Base-by-base conservation (phyloP, 371 early-diverging fungal species). In the Apophysomyces ossiformis region DNA sequence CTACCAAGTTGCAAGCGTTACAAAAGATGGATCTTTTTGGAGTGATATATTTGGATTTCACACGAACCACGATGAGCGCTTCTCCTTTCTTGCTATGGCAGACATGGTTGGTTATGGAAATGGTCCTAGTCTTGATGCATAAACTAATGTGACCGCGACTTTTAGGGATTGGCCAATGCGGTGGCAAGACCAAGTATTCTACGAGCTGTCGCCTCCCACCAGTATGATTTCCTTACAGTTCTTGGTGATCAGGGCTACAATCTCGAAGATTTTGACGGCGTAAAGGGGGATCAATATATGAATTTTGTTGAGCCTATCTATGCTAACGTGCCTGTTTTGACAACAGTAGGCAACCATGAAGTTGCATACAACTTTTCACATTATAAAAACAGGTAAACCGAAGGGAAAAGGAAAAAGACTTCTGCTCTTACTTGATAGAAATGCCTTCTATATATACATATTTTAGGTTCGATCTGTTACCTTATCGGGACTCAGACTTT, bases 221-320 rank as follows among this genome's bases (percentile, higher is more conserved):
- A 70, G 1, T 75, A 70, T 54, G 77, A 77, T 35, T 77, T 77
- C 37, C 13, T 77, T n/a, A 68, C 77, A n/a, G 56, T 75, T 11
- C 62, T 74, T 65, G 77, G 77, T 35, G 63, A 63, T 35, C 66
- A 71, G 61, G 73, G 69, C 1, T 72, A 72, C 41, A 69, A 72
- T 46, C 68, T 72, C 69, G 66, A 66, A 5, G 73, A 72, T 47
- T 72, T 72, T 41, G 66, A 69, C 50, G 73, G 73, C 0, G 66
- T 66, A 54, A 72, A 72, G 32, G 73, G 69, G 8, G 73, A 72
- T 39, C 63, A 69, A 47, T 72, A 69, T 57, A 72, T 72, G 73
- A 69, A 69, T n/a, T 69, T 72, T 58, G 69, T 66, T n/a, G 66
- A 72, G 57, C 57, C 44, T 21, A 26, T 72, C 7, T 72, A 69